phyloP scores from a whole-genome alignment of 306 rosid genomes.

The Cucurbita argyrosperma region DNA sequence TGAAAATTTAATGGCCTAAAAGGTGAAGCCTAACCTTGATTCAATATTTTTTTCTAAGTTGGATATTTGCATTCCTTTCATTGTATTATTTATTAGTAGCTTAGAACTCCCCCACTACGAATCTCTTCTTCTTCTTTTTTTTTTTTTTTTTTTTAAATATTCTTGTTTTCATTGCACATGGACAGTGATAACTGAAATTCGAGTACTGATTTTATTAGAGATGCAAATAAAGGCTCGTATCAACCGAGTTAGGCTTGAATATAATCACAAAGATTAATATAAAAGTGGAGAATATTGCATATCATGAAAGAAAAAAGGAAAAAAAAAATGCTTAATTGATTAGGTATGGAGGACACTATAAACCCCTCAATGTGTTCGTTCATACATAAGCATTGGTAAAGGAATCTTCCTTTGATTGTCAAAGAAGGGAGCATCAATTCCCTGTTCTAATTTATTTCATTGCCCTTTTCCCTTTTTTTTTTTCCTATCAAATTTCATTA shows the following conservation, averaged over 20 bases:
- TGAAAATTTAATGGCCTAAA: conserved; percentile 20
- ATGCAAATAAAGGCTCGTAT: neutral
- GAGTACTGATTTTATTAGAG: neutral
- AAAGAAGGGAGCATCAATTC: conserved; percentile 90
- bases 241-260: too few species aligned
- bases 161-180: neutral
- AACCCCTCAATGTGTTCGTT: neutral
- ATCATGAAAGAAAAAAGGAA: neutral
- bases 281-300: neutral
- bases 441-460: conserved; percentile 22
- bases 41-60: conserved; percentile 31
- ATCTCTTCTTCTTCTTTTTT: neutral
- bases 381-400: conserved; percentile 8
- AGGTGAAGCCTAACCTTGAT: conserved; percentile 42
- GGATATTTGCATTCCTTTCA: neutral
- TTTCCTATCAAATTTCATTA: neutral
- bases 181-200: neutral
- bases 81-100: neutral
- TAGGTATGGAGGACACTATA: neutral
- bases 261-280: too few species aligned
- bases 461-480: neutral
- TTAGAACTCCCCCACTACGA: conserved; percentile 3
- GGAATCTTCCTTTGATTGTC: conserved; percentile 74
- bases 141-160: too few species aligned
- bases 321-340: neutral